Evolutionary conservation across 1,284 basidiomycete genomes (phyloP).

Genomic region (Trichosporon faecale): DNA sequence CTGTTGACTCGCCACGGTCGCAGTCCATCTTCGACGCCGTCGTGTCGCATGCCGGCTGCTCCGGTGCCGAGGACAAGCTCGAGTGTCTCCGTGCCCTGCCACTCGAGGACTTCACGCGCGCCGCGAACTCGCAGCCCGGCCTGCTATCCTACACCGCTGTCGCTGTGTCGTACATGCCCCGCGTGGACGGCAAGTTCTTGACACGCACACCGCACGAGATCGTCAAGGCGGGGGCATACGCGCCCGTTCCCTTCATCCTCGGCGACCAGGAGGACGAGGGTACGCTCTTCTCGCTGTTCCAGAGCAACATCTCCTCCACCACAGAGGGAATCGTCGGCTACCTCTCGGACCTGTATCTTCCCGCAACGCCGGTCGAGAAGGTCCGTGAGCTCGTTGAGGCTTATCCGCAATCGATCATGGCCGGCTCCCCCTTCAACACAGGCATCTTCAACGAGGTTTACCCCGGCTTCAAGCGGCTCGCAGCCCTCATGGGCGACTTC

Average conservation of each 20-base stretch:
- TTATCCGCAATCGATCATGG: constrained; percentile 19
- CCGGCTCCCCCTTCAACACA: constrained; percentile 28
- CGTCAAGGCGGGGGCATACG: background rate
- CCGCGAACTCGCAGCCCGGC: constrained; percentile 17
- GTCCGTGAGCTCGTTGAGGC: constrained; percentile 18
- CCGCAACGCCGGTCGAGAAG: constrained; percentile 20
- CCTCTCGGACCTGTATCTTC: constrained; percentile 31
- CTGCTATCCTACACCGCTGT: constrained; percentile 20
- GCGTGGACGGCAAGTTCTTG: constrained; percentile 58
- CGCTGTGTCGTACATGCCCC: constrained; percentile 55
- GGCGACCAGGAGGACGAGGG: constrained; percentile 31
- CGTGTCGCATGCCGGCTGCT: constrained; percentile 12
- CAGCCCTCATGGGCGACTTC: constrained; percentile 21
- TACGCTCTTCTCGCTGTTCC: constrained; percentile 30
- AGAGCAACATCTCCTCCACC: constrained; percentile 28
- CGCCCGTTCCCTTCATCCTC: constrained; percentile 23
- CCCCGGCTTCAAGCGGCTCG: constrained; percentile 25
- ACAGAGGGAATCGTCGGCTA: constrained; percentile 20
- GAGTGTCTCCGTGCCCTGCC: constrained; percentile 57
- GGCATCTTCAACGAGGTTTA: constrained; percentile 24
- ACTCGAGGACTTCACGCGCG: constrained; percentile 32
- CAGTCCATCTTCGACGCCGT: constrained; percentile 22
- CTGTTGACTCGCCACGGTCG: constrained; percentile 18
- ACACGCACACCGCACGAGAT: constrained; percentile 49
- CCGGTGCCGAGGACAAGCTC: constrained; percentile 54